These are phyloP conservation scores for Talaromyces islandicus DNA, from an alignment of 2,329 filamentous ascomycete genomes.

Conservation along the genomic window DNA sequence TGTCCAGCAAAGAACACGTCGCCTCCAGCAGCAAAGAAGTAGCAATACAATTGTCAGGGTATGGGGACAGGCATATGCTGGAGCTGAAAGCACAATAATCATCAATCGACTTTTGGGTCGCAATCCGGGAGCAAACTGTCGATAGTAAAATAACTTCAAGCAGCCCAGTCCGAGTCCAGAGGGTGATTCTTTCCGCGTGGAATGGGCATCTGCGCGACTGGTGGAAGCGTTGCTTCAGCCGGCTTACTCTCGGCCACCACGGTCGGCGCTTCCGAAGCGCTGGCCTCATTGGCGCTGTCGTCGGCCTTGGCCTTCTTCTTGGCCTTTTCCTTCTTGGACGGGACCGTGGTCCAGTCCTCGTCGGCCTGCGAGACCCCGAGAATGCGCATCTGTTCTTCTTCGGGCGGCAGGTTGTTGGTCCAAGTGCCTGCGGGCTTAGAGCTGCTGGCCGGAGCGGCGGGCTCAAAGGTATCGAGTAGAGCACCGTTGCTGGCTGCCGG, in stretches of 20 bases:
- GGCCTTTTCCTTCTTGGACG: conserved; percentile 51
- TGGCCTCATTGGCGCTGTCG: conserved; percentile 41
- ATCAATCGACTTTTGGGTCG: neutral
- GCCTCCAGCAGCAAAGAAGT: neutral
- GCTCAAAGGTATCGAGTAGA: conserved; percentile 38
- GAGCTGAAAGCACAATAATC: neutral
- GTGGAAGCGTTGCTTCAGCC: conserved; percentile 24
- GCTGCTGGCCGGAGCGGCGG: conserved; percentile 12
- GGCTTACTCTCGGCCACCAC: conserved; percentile 2
- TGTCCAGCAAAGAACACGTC: neutral
- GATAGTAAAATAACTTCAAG: conserved; percentile 7
- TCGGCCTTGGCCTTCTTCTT: conserved; percentile 38
- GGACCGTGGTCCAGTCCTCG: conserved; percentile 57
- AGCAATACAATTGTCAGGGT: neutral
- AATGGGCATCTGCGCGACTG: conserved; percentile 21
- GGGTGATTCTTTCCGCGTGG: conserved; percentile 34
- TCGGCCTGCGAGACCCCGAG: conserved; percentile 42
- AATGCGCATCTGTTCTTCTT: conserved; percentile 56
- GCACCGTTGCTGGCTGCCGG: conserved; percentile 18
- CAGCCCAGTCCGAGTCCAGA: conserved; percentile 41
- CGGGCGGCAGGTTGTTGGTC: conserved; percentile 48
- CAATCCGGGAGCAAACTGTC: neutral
- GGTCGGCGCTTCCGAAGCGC: conserved; percentile 25
- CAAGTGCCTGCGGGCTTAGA: conserved; percentile 31
- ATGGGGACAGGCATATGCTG: neutral